phyloP scores from a whole-genome alignment of 2,329 filamentous ascomycete genomes.

The Spiromastix sp. region DNA sequence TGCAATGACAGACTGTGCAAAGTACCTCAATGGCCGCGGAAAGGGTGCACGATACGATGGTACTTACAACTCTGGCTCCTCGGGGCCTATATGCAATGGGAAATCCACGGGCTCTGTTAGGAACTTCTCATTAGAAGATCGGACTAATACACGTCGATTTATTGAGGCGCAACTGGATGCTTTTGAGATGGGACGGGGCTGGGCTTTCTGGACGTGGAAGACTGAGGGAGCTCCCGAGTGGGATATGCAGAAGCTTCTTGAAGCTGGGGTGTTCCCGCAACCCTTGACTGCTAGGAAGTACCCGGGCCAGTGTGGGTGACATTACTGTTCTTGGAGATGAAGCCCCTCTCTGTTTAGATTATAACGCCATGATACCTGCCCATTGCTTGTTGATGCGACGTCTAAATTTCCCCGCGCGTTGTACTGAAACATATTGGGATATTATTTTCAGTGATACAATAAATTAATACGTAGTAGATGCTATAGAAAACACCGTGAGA shows the following conservation, averaged over 20 bases:
- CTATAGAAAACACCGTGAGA: too few species aligned
- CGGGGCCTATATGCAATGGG: constrained; percentile 45
- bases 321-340: not conserved
- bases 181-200: constrained; percentile 33
- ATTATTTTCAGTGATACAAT: too few species aligned
- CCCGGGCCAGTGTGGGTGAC: constrained; percentile 21
- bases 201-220: constrained; percentile 43
- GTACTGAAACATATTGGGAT: too few species aligned
- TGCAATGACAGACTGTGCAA: constrained; percentile 52
- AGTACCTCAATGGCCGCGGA: constrained; percentile 45
- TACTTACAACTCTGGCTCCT: constrained; percentile 36
- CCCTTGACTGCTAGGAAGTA: constrained; percentile 25
- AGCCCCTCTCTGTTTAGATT: too few species aligned
- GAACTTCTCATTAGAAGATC: constrained; percentile 26
- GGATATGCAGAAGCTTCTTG: constrained; percentile 36
- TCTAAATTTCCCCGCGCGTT: too few species aligned
- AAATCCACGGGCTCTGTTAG: constrained; percentile 41
- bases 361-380: too few species aligned
- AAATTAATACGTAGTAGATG: too few species aligned
- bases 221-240: constrained; percentile 39
- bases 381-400: too few species aligned
- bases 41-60: constrained; percentile 51
- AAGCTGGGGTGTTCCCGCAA: constrained; percentile 39
- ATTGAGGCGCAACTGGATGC: constrained; percentile 38
- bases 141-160: constrained; percentile 30